Percentiles rank a stretch among this genome's conserved stretches.
phyloP scores from a whole-genome alignment of 768 basidiomycete species.

The Tylopilus rubrobrunneus region DNA sequence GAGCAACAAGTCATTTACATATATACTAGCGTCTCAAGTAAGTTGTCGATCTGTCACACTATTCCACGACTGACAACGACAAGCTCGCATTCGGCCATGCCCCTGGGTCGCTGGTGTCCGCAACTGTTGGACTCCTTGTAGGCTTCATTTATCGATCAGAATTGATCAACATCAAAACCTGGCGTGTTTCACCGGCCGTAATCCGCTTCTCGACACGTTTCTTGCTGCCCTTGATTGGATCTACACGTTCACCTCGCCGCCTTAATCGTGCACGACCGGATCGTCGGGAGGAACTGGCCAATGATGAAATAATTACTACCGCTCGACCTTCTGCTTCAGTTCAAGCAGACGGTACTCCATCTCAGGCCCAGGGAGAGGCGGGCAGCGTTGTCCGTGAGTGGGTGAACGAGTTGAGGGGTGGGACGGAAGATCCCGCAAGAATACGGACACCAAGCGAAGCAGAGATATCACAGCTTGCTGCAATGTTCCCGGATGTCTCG shows the following conservation, averaged over 20 bases:
- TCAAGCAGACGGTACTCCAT: slow-evolving; percentile 18
- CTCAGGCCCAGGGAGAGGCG: slow-evolving; percentile 23
- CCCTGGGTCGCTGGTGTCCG: slow-evolving; percentile 61
- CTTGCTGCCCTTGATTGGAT: slow-evolving; percentile 66
- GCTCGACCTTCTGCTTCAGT: slow-evolving; percentile 38
- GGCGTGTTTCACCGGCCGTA: slow-evolving; percentile 64
- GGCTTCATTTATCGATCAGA: slow-evolving; percentile 86
- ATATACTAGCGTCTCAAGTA: slow-evolving; percentile 72
- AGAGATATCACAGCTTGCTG: slow-evolving; percentile 69
- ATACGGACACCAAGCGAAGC: slow-evolving; percentile 69
- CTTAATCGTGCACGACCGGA: slow-evolving; percentile 76
- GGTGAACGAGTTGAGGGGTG: slow-evolving; percentile 76
- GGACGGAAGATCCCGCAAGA: slow-evolving; percentile 51
- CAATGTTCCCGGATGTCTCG: slow-evolving; percentile 81
- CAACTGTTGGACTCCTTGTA: slow-evolving; percentile 59
- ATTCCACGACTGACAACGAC: slow-evolving; percentile 6
- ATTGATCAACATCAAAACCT: slow-evolving; percentile 70
- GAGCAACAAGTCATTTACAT: slow-evolving; percentile 73
- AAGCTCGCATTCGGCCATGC: slow-evolving; percentile 68
- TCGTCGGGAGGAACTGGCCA: slow-evolving; percentile 27
- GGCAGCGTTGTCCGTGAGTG: slow-evolving; percentile 65
- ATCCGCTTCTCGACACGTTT: slow-evolving; percentile 53
- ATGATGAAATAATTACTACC: slow-evolving; percentile 65
- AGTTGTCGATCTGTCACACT: slow-evolving; percentile 11
- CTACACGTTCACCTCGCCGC: slow-evolving; percentile 57